These are phyloP conservation scores for Auriscalpium vulgare DNA, from an alignment of 768 basidiomycete genomes.

Conservation along the genomic window DNA sequence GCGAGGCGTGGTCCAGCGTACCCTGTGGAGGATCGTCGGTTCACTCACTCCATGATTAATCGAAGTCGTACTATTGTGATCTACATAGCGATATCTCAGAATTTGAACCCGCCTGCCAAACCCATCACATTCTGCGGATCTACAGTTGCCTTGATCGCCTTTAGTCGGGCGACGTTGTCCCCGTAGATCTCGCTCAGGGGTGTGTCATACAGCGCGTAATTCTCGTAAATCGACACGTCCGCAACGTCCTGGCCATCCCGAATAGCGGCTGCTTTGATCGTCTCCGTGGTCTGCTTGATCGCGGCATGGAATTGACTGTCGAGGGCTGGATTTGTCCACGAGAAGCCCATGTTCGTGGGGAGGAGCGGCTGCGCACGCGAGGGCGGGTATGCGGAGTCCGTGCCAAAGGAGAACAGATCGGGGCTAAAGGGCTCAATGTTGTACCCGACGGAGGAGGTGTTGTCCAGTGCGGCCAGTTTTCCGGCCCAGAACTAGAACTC, in stretches of 20 bases:
- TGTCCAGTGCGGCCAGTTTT: not conserved
- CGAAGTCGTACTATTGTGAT: no score
- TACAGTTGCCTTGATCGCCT: not conserved
- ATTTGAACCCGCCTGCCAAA: conserved; percentile 17
- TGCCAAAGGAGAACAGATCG: conserved; percentile 2
- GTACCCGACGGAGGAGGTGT: not conserved
- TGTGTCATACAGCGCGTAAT: conserved; percentile 10
- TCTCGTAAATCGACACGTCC: conserved; percentile 6
- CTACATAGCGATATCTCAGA: not conserved
- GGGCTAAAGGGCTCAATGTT: conserved; percentile 1
- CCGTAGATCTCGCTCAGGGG: conserved; percentile 13
- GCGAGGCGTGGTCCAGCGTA: not conserved
- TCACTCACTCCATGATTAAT: not conserved
- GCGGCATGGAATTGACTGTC: not conserved
- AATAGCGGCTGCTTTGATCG: conserved; percentile 1
- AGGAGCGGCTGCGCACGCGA: conserved; percentile 6
- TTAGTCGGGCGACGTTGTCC: conserved; percentile 7
- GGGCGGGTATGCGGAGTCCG: conserved; percentile 7
- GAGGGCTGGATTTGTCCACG: not conserved
- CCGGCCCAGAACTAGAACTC: conserved; percentile 1
- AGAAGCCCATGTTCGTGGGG: not conserved
- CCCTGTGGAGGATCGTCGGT: not conserved
- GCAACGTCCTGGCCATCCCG: conserved; percentile 14
- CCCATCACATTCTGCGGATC: conserved; percentile 18
- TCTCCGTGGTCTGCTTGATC: not conserved